Conservation (phyloP, 768 basidiomycete species). For the Trametes villosa region DNA sequence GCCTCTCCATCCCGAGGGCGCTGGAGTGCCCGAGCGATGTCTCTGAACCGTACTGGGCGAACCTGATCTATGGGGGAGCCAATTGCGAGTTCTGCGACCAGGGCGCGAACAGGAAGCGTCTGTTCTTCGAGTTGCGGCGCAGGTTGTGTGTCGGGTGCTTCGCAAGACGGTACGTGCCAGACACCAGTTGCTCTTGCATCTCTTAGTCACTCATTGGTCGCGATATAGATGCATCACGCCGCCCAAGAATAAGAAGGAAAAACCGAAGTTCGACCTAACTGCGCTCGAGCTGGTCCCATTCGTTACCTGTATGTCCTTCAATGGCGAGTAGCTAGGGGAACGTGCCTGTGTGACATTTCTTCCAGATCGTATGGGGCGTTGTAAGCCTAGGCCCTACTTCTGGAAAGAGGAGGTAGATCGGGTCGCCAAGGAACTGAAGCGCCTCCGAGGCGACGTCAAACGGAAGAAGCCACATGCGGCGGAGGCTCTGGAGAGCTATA, state of each 20-base stretch:
- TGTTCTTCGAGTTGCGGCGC: not conserved
- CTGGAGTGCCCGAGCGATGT: constrained; percentile 15
- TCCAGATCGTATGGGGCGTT: not conserved
- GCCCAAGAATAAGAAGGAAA: too few species aligned
- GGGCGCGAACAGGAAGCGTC: not conserved
- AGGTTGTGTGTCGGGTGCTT: not conserved
- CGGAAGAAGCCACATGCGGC: not conserved
- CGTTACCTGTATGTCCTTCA: too few species aligned
- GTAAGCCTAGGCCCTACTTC: not conserved
- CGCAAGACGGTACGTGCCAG: not conserved
- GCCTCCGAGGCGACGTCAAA: not conserved
- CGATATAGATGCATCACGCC: too few species aligned
- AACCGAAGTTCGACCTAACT: too few species aligned
- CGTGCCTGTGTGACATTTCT: too few species aligned
- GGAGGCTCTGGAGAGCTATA: not conserved
- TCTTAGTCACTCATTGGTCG: too few species aligned
- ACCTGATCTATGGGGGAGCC: constrained; percentile 7
- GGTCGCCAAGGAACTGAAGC: not conserved
- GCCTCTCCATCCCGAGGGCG: constrained; percentile 1
- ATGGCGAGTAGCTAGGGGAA: too few species aligned
- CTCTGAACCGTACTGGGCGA: constrained; percentile 19
- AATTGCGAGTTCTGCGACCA: not conserved
- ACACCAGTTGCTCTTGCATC: too few species aligned
- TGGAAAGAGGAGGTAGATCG: not conserved
- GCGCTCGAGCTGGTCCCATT: too few species aligned